Conservation (phyloP, 352 stramenopile genomes). For the Pythium volutum region DNA sequence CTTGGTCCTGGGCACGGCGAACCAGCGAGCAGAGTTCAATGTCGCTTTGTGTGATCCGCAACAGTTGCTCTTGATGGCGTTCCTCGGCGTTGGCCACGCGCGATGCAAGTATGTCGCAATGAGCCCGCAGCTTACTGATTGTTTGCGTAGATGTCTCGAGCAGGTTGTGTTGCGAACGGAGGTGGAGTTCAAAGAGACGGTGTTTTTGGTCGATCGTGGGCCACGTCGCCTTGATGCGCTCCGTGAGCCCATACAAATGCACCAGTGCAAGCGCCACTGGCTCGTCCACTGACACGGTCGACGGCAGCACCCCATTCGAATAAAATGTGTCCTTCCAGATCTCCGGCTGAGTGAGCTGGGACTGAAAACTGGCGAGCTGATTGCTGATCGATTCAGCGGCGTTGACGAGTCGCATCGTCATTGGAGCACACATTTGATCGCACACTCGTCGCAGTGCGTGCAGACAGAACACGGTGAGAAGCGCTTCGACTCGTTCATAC, state of each 20-base stretch:
- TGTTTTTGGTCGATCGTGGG: constrained; percentile 45
- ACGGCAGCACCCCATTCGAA: neutral
- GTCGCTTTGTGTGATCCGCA: neutral
- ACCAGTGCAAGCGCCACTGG: constrained; percentile 20
- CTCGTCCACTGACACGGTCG: constrained; percentile 1
- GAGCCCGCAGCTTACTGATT: constrained; percentile 6
- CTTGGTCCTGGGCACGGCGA: neutral
- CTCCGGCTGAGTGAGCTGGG: constrained; percentile 31
- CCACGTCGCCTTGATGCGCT: constrained; percentile 52
- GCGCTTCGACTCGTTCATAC: constrained; percentile 38
- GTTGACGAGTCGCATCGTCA: constrained; percentile 25
- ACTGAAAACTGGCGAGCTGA: constrained; percentile 42
- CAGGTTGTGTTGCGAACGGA: constrained; percentile 18
- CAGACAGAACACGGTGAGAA: constrained; percentile 57
- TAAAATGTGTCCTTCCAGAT: constrained; percentile 21
- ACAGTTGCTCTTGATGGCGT: neutral
- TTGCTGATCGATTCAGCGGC: constrained; percentile 33
- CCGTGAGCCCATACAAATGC: constrained; percentile 40
- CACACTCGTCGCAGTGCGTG: constrained; percentile 48
- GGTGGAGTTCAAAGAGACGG: constrained; percentile 33
- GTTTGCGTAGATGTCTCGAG: constrained; percentile 12
- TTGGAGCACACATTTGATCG: constrained; percentile 40
- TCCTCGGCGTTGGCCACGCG: neutral
- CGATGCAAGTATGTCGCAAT: constrained; percentile 7
- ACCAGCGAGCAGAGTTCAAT: neutral